phyloP scores from a whole-genome alignment of 2,329 filamentous ascomycete genomes.

The Huntiella abstrusa region DNA sequence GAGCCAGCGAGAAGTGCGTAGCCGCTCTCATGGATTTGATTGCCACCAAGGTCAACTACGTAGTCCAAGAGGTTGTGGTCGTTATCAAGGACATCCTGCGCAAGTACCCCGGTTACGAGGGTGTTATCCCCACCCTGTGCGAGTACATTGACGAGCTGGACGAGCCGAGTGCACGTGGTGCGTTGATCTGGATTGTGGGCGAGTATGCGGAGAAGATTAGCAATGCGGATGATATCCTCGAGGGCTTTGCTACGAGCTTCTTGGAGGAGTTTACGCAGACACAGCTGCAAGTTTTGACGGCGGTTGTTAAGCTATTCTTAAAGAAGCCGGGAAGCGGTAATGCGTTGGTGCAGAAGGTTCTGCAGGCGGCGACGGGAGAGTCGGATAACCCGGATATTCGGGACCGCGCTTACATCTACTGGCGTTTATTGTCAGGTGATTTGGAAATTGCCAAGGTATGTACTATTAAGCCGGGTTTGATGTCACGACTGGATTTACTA shows the following conservation, averaged over 20 bases:
- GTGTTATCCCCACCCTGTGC: slow-evolving; percentile 90
- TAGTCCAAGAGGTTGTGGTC: slow-evolving; percentile 95
- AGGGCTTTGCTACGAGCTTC: slow-evolving; percentile 82
- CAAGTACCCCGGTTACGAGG: slow-evolving; percentile 94
- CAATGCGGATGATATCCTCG: slow-evolving; percentile 89
- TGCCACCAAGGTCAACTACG: slow-evolving; percentile 95
- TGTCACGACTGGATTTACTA: background rate
- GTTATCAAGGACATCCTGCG: slow-evolving; percentile 98
- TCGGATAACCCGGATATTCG: slow-evolving; percentile 96
- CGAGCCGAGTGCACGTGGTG: slow-evolving; percentile 75
- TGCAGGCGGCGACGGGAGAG: slow-evolving; percentile 80
- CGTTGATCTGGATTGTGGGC: slow-evolving; percentile 95
- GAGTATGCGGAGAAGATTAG: slow-evolving; percentile 99
- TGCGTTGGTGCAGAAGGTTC: slow-evolving; percentile 77
- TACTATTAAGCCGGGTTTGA: background rate
- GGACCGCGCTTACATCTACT: slow-evolving; percentile 94
- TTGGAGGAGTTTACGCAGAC: slow-evolving; percentile 96
- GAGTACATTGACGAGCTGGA: slow-evolving; percentile 94
- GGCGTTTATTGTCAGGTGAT: slow-evolving; percentile 86
- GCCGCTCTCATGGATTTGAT: slow-evolving; percentile 86
- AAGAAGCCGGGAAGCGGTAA: slow-evolving; percentile 92
- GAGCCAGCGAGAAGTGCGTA: slow-evolving; percentile 85
- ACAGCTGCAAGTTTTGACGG: slow-evolving; percentile 93
- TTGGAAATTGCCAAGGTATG: slow-evolving; percentile 69
- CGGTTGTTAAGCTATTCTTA: slow-evolving; percentile 90